phyloP scores from a whole-genome alignment of 2,329 filamentous ascomycete genomes.

The Ceratocystis variospora region DNA sequence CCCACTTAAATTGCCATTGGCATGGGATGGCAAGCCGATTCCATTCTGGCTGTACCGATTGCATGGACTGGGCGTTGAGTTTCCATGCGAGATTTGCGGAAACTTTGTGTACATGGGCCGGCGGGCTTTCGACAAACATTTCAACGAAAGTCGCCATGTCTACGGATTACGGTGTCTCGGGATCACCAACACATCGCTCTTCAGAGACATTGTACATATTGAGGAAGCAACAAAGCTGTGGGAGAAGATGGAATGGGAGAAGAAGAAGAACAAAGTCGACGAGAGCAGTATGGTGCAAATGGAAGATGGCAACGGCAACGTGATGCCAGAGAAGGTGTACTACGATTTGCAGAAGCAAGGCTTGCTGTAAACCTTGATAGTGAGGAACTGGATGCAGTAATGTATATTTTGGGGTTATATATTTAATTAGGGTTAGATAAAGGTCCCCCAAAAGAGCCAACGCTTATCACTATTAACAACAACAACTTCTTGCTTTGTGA shows the following conservation, averaged over 20 bases:
- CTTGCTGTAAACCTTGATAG: conserved; percentile 43
- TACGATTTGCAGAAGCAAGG: conserved; percentile 89
- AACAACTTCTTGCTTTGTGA: neutral
- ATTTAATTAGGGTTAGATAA: conserved; percentile 13
- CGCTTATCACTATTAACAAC: neutral
- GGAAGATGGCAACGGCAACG: conserved; percentile 94
- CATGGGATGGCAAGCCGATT: conserved; percentile 98
- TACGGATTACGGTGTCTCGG: conserved; percentile 89
- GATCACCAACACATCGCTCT: conserved; percentile 79
- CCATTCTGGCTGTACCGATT: conserved; percentile 98
- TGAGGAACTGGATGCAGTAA: conserved; percentile 4
- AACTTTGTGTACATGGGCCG: conserved; percentile 99
- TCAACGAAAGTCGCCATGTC: conserved; percentile 84
- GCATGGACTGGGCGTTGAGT: conserved; percentile 88
- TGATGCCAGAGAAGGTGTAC: conserved; percentile 99
- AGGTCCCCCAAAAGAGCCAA: neutral
- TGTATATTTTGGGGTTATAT: conserved; percentile 3
- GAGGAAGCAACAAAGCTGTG: conserved; percentile 77
- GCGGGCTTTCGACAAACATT: conserved; percentile 94
- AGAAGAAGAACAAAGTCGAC: conserved; percentile 60
- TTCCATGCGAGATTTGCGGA: conserved; percentile 89
- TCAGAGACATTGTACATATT: conserved; percentile 86
- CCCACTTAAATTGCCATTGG: conserved; percentile 83
- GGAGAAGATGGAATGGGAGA: conserved; percentile 83
- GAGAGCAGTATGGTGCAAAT: conserved; percentile 88